phyloP scores from a whole-genome alignment of 805 yeast genomes.

The Candida andamanensis region DNA sequence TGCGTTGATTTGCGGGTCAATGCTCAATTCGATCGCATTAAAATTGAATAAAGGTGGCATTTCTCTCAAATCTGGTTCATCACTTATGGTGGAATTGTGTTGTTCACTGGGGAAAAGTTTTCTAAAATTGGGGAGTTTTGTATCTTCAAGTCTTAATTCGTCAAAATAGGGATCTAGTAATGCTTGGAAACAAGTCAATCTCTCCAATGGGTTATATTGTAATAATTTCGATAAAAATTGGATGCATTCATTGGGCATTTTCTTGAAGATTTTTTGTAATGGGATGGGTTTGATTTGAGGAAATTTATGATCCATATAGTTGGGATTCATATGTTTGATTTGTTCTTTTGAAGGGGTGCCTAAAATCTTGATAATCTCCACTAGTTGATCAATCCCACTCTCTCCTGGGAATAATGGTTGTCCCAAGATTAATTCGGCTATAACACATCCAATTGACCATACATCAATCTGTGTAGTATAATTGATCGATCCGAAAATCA shows the following conservation, averaged over 20 bases:
- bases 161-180: slow-evolving; percentile 51
- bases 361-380: slow-evolving; percentile 89
- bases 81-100: slow-evolving; percentile 22
- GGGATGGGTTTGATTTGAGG: slow-evolving; percentile 84
- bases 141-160: slow-evolving; percentile 38
- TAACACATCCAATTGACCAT: slow-evolving; percentile 98
- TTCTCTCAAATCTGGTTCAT: slow-evolving; percentile 38
- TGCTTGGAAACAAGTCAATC: slow-evolving; percentile 56
- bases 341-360: slow-evolving; percentile 95
- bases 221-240: slow-evolving; percentile 52
- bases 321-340: slow-evolving; percentile 91
- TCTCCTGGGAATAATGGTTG: slow-evolving; percentile 98
- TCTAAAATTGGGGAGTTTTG: slow-evolving; percentile 40
- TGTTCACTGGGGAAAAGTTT: slow-evolving; percentile 37
- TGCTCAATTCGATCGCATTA: slow-evolving; percentile 46
- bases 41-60: slow-evolving; percentile 52
- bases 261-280: slow-evolving; percentile 58
- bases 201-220: slow-evolving; percentile 63
- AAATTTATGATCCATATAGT: slow-evolving; percentile 94
- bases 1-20: slow-evolving; percentile 35
- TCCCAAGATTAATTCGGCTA: slow-evolving; percentile 93
- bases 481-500: slow-evolving; percentile 94
- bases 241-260: slow-evolving; percentile 48
- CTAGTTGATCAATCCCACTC: slow-evolving; percentile 94
- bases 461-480: slow-evolving; percentile 95